These are phyloP conservation scores for Chaetomium cochliodes DNA, from an alignment of 495 filamentous ascomycete genomes.

Conservation along the genomic window DNA sequence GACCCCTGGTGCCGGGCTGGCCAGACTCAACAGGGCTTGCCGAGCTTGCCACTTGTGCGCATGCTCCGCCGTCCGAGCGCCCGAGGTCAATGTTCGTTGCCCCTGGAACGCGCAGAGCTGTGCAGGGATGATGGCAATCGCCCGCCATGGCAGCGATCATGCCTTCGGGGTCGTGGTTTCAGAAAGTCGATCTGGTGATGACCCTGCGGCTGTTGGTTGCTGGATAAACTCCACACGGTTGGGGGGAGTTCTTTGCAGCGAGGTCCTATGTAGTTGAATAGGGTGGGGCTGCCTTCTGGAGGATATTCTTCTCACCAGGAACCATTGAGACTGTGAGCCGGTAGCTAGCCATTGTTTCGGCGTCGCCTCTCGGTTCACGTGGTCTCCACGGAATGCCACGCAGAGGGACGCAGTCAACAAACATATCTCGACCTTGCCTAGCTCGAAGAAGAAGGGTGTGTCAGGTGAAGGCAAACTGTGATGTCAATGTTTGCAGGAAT, in stretches of 20 bases:
- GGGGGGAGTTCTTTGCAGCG: not conserved
- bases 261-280: not conserved
- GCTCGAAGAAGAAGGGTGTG: too few species aligned
- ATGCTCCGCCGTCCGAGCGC: conserved; percentile 15
- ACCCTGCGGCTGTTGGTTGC: conserved; percentile 12
- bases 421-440: too few species aligned
- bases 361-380: not conserved
- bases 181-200: conserved; percentile 23
- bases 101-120: conserved; percentile 12
- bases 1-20: conserved; percentile 3
- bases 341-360: not conserved
- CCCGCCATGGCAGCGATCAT: conserved; percentile 10
- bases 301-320: too few species aligned
- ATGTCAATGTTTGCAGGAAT: not conserved
- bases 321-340: too few species aligned
- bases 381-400: too few species aligned
- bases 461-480: too few species aligned
- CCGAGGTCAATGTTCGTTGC: conserved; percentile 7
- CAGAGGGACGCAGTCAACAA: too few species aligned
- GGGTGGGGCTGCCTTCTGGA: too few species aligned
- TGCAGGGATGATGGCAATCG: conserved; percentile 19
- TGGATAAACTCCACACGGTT: not conserved
- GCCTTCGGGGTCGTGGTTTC: conserved; percentile 19
- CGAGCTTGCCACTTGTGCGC: conserved; percentile 13
- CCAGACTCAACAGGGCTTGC: conserved; percentile 8